Base-by-base conservation (phyloP, 176 grass and related monocot species). In the Themeda triandra region DNA sequence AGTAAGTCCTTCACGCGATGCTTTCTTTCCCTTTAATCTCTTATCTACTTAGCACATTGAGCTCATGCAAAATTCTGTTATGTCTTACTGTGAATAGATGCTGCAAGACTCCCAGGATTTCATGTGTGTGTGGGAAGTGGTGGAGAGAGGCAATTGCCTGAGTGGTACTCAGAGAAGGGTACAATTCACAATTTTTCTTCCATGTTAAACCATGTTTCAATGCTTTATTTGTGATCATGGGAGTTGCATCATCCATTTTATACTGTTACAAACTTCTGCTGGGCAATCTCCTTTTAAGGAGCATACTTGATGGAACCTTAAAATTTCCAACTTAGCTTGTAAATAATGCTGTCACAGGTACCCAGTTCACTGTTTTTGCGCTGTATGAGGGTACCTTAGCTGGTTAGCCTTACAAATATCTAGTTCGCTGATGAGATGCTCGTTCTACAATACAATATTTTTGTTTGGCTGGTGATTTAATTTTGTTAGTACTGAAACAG, bases 111-210 rank as follows among this genome's bases (percentile, higher is more conserved):
- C n/a, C 96, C 93, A 49, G 93, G 96, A 81, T 99, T 99, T 76
- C 83, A 99, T 82, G 84, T 83, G 32, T 99, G 96, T 29, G 96
- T 99, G 13, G 96, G 96, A 64, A 89, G 96, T 80, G 96, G 96
- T 4, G 96, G 96, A 70, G 91, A 99, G 87, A 95, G 35, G 76
- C 87, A 89, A 66, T 82, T 92, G 90, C 96, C 96, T 75, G 91
- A 99, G 45, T 99, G 96, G 96, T 99, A 99, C 25, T n/a, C 93
- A 24, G 86, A 99, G 76, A 96, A 96, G 89, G 93, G 96, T 99
- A 81, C 60, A 31, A 13, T 28, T 63, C 17, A 29, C 31, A 53
- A 24, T 25, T 74, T 19, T 14, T 14, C 80, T 66, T 63, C 13
- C 30, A 17, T 75, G 71, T 12, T 63, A 9, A 10, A 14, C 45